These are phyloP conservation scores for Trypanosoma cruzi DNA, from an alignment of 208 protist genomes.

Conservation along the genomic window DNA sequence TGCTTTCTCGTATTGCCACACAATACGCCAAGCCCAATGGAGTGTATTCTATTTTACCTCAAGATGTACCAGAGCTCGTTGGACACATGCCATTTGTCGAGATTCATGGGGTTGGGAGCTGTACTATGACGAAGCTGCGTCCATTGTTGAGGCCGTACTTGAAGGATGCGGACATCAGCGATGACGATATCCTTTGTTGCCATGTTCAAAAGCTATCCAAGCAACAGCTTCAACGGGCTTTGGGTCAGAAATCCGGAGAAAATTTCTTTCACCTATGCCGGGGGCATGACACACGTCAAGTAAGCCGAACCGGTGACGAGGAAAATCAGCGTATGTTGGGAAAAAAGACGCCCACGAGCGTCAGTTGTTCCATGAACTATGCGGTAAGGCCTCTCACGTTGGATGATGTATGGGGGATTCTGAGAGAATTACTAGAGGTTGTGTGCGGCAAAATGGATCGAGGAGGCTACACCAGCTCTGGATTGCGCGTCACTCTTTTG, in stretches of 20 bases:
- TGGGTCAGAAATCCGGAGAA: constrained; percentile 72
- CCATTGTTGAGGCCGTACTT: constrained; percentile 32
- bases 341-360: constrained; percentile 51
- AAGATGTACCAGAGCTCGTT: constrained; percentile 54
- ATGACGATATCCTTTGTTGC: constrained; percentile 48
- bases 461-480: constrained; percentile 31
- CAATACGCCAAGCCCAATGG: constrained; percentile 77
- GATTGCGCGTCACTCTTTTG: constrained; percentile 71
- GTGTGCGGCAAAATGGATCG: constrained; percentile 76
- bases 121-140: constrained; percentile 61
- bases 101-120: constrained; percentile 75
- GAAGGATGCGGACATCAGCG: background rate
- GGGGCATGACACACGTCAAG: constrained; percentile 72
- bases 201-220: constrained; percentile 64
- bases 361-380: constrained; percentile 92
- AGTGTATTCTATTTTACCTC: constrained; percentile 38
- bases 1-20: constrained; percentile 82
- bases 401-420: constrained; percentile 74
- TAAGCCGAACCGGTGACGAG: constrained; percentile 76
- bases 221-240: constrained; percentile 46
- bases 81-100: constrained; percentile 44
- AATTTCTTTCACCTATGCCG: constrained; percentile 71
- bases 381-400: constrained; percentile 61
- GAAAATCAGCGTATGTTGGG: constrained; percentile 61
- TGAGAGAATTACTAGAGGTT: constrained; percentile 61